A percentile compares a stretch with the other conserved stretches of the same genome.
Evolutionary conservation across 2,329 filamentous ascomycete genomes (phyloP).

Genomic region (Macrophomina pseudophaseolina): DNA sequence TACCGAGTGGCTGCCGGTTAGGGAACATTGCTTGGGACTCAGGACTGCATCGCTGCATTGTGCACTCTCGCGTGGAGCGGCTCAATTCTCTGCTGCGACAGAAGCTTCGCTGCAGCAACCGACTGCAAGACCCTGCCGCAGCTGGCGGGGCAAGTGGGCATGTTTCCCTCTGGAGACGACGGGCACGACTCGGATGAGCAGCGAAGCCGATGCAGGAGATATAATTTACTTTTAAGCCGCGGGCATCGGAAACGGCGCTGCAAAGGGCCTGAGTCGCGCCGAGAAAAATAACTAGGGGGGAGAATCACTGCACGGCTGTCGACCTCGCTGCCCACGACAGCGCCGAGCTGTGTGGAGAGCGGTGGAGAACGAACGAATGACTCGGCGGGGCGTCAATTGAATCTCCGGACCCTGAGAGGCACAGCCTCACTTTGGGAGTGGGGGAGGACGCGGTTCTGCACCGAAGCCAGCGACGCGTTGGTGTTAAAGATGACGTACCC

Average conservation of each 20-base stretch:
- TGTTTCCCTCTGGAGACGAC: neutral
- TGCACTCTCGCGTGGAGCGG: conserved; percentile 7
- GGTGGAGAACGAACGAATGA: conserved; percentile 6
- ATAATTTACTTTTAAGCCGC: conserved; percentile 11
- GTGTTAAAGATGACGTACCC: conserved; percentile 19
- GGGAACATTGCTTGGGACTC: neutral
- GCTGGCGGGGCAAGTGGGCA: neutral
- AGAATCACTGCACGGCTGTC: neutral
- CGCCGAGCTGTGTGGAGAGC: neutral
- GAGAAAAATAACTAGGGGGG: conserved; percentile 12
- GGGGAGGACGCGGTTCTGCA: neutral
- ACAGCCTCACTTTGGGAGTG: conserved; percentile 14
- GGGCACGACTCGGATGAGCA: neutral
- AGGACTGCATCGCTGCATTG: neutral
- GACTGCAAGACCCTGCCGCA: neutral
- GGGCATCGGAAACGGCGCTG: conserved; percentile 12
- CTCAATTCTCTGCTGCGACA: conserved; percentile 18
- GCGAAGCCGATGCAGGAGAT: conserved; percentile 13
- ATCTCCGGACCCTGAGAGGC: conserved; percentile 4
- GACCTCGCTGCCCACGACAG: conserved; percentile 1
- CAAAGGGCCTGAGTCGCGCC: conserved; percentile 8
- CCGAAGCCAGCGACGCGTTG: neutral
- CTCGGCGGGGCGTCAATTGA: conserved; percentile 1
- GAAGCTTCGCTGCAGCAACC: conserved; percentile 16
- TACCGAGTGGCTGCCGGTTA: neutral